Percentiles rank a stretch among this genome's conserved stretches.
Conservation (phyloP, 2,329 filamentous ascomycete species). For the Calonectria multiphialidica region DNA sequence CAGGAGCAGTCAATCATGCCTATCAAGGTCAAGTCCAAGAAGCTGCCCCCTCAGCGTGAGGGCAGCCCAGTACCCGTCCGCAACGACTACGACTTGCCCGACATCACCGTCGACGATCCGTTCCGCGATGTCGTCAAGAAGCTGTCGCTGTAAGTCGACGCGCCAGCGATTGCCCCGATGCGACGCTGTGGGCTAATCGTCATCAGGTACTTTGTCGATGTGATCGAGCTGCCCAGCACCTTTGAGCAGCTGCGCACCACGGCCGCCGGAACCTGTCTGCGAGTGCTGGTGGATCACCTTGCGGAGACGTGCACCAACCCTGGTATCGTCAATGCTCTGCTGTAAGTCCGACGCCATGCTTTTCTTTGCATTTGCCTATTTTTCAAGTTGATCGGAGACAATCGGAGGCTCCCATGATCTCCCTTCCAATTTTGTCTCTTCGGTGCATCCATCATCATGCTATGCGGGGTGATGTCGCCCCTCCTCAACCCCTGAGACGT, state of each 20-base stretch:
- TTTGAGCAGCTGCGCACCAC: slow-evolving; percentile 82
- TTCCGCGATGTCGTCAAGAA: slow-evolving; percentile 77
- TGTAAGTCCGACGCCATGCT: slow-evolving; percentile 63
- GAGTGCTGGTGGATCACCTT: slow-evolving; percentile 73
- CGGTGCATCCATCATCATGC: neutral
- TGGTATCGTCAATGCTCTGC: slow-evolving; percentile 77
- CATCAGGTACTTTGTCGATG: slow-evolving; percentile 71
- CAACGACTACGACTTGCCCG: slow-evolving; percentile 59
- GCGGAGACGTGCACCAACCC: slow-evolving; percentile 73
- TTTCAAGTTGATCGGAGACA: neutral
- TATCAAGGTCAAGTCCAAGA: slow-evolving; percentile 51
- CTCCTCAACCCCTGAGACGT: neutral
- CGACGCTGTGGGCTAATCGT: neutral
- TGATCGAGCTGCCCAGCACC: slow-evolving; percentile 73
- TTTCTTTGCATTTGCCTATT: neutral
- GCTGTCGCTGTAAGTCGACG: slow-evolving; percentile 66
- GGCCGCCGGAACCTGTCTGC: slow-evolving; percentile 69
- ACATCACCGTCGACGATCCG: slow-evolving; percentile 68
- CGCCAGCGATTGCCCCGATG: neutral
- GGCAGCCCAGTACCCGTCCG: slow-evolving; percentile 50
- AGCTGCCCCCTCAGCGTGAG: slow-evolving; percentile 48
- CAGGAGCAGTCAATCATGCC: slow-evolving; percentile 45
- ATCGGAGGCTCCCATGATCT: neutral
- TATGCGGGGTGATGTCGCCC: slow-evolving; percentile 9
- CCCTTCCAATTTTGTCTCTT: neutral